Evolutionary conservation across 371 early-diverging fungal species (phyloP), one percentile per base, ranked within the genome.

Genomic region (Actinomucor elegans): DNA sequence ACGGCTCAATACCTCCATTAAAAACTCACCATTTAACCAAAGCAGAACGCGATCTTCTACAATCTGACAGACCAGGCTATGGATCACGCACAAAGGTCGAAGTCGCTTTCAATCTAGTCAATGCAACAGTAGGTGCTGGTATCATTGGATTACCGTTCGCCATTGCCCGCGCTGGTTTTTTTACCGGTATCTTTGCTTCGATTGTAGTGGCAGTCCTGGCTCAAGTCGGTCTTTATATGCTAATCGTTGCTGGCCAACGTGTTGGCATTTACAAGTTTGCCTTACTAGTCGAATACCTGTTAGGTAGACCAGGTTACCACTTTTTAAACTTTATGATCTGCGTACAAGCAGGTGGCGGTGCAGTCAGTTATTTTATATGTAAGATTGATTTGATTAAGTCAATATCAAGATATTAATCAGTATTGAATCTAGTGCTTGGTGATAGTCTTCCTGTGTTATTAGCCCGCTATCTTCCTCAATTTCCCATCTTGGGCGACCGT

Each of bases 61-160:
- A 77, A 50, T 27, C 70, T 2, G 75, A 77, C 42, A 52, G 68
- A 12, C 78, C 78, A 20, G 78, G 78, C 20, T 74, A 74, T 55
- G 78, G 78, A 18, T 49, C 74, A 32, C 61, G 73, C 0, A 56
- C 57, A 36, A 49, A 47, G 48, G 12, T 65, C 10, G 72, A 74
- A 44, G 80, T 80, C 21, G 67, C 79, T 0, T 74, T 81, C 57
- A 81, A 79, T 54, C 64, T 84, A 12, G 79, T 80, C 36, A 84
- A 84, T 55, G 79, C 83, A 9, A 84, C 81, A 6, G 78, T 82
- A 2, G 84, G 84, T 4, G 83, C 84, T 23, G 84, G 84, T 32
- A 64, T 64, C 24, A 64, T 79, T 29, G 77, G 79, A 8, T 44
- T 83, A 31, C 71, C 80, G 4, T 79, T 71, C 61, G 79, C 81